phyloP scores from a whole-genome alignment of 345 rosid species.

The Chamaenerion angustifolium region DNA sequence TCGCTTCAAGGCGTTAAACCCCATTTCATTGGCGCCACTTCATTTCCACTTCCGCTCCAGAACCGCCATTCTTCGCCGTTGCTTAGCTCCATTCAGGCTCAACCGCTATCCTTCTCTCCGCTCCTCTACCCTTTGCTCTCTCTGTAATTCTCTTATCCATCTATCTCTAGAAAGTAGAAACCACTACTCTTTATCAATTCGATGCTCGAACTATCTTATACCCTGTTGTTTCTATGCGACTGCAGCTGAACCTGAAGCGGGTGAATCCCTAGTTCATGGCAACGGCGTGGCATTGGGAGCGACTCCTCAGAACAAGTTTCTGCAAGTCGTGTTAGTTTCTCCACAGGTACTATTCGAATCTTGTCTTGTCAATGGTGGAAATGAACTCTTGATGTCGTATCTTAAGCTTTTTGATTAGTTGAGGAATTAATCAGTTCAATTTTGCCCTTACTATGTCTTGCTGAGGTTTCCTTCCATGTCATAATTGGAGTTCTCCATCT shows the following conservation, averaged over 20 bases:
- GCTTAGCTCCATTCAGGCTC: conserved; percentile 19
- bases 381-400: too few species aligned
- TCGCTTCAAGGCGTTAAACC: neutral
- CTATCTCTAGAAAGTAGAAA: neutral
- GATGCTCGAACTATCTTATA: neutral
- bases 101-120: conserved; percentile 13
- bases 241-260: conserved; percentile 4
- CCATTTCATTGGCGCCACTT: neutral
- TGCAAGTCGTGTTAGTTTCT: conserved; percentile 86
- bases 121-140: conserved; percentile 22
- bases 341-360: conserved; percentile 48
- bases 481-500: too few species aligned
- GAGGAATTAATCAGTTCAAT: too few species aligned
- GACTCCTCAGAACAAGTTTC: conserved; percentile 29
- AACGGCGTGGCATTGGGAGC: neutral
- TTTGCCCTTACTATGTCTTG: too few species aligned
- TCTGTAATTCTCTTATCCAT: conserved; percentile 11
- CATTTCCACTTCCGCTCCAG: conserved; percentile 1
- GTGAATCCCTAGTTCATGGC: neutral
- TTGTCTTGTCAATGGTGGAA: conserved; percentile 16
- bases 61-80: conserved; percentile 17
- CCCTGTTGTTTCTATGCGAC: neutral
- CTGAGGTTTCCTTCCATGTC: too few species aligned
- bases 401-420: too few species aligned
- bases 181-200: neutral